Evolutionary conservation across 2,329 filamentous ascomycete species (phyloP).

Genomic region (Hirsutella rhossiliensis): DNA sequence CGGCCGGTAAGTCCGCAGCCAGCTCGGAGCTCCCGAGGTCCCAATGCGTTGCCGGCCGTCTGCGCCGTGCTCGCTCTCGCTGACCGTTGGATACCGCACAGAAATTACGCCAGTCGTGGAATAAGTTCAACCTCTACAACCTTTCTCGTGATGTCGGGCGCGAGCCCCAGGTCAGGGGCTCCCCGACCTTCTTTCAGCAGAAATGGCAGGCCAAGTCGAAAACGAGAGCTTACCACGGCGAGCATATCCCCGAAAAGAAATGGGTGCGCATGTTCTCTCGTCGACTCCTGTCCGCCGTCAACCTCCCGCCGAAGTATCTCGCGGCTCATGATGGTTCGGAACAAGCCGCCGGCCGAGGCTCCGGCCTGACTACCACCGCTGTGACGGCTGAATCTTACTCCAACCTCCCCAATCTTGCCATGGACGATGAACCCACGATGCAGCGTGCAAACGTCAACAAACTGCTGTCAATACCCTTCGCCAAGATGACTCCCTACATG

Average conservation of each 20-base stretch:
- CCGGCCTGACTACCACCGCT: conserved; percentile 39
- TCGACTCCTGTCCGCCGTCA: conserved; percentile 67
- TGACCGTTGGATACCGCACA: conserved; percentile 23
- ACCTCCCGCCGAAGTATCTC: conserved; percentile 73
- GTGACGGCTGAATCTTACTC: conserved; percentile 23
- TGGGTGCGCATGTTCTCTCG: conserved; percentile 90
- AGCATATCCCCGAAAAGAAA: conserved; percentile 83
- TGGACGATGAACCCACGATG: not conserved
- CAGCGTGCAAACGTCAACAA: conserved; percentile 14
- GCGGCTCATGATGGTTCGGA: conserved; percentile 72
- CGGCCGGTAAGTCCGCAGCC: conserved; percentile 40
- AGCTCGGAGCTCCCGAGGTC: not conserved
- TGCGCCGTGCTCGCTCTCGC: not conserved
- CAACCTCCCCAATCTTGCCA: conserved; percentile 12
- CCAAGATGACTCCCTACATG: conserved; percentile 69
- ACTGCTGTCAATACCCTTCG: conserved; percentile 19
- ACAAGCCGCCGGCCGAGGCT: conserved; percentile 72
- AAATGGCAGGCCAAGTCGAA: conserved; percentile 89
- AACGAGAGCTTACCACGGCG: conserved; percentile 82
- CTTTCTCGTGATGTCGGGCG: conserved; percentile 34
- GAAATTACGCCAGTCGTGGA: conserved; percentile 95
- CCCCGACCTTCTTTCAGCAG: conserved; percentile 84
- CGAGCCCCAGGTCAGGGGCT: conserved; percentile 17
- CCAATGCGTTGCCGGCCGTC: not conserved
- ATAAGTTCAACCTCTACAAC: conserved; percentile 95